A percentile compares a stretch with the other conserved stretches of the same genome.
phyloP scores from a whole-genome alignment of 2,329 filamentous ascomycete species.

The Exophiala mesophila region DNA sequence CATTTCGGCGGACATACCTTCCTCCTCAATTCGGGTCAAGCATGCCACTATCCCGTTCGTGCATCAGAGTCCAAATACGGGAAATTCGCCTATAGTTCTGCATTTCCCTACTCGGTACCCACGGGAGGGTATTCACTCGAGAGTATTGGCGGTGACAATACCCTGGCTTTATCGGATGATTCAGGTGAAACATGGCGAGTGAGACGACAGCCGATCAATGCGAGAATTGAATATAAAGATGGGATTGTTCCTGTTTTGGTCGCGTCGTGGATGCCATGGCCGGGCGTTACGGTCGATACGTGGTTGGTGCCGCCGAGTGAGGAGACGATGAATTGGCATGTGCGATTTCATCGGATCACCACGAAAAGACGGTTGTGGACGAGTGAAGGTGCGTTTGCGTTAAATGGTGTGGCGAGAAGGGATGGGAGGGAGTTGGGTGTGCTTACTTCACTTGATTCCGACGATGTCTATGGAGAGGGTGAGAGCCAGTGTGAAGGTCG shows the following conservation, averaged over 20 bases:
- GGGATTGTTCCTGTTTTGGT: constrained; percentile 54
- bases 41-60: constrained; percentile 77
- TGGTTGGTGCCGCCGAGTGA: constrained; percentile 59
- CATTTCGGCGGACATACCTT: constrained; percentile 70
- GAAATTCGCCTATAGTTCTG: constrained; percentile 69
- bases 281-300: constrained; percentile 62
- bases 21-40: constrained; percentile 69
- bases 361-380: constrained; percentile 60
- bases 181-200: constrained; percentile 75
- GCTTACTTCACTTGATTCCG: constrained; percentile 33
- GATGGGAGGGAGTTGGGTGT: constrained; percentile 52
- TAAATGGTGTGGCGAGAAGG: constrained; percentile 56
- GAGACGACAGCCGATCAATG: constrained; percentile 61
- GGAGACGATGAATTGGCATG: constrained; percentile 62
- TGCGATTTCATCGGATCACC: constrained; percentile 59
- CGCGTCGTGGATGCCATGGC: constrained; percentile 66
- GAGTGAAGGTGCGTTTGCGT: constrained; percentile 70
- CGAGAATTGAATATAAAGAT: constrained; percentile 55
- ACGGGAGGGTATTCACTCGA: constrained; percentile 71
- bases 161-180: constrained; percentile 71
- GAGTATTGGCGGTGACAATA: constrained; percentile 70
- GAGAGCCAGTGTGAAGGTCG: constrained; percentile 35
- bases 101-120: constrained; percentile 72
- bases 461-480: too few relatives aligned
- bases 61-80: constrained; percentile 79